Conservation (phyloP, 2,329 filamentous ascomycete species). For the Calonectria naviculata region DNA sequence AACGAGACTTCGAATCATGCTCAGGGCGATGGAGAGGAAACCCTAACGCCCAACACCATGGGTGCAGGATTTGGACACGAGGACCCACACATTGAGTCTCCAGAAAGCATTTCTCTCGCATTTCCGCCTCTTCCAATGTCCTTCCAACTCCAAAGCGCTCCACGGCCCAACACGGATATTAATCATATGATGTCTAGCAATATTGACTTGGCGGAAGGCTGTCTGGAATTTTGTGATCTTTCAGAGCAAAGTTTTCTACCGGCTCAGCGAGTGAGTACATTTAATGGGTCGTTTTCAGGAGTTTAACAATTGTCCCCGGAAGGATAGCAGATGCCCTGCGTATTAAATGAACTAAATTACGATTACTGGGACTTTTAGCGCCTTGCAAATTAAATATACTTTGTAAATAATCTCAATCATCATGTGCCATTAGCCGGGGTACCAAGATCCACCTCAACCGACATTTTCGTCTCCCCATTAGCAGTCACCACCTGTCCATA, state of each 20-base stretch:
- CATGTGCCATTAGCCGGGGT: not conserved
- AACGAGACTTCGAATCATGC: not conserved
- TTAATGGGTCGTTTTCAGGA: not conserved
- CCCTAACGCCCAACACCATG: not conserved
- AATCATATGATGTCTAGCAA: not conserved
- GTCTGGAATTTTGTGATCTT: conserved; percentile 8
- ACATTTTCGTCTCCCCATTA: conserved; percentile 5
- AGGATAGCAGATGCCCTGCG: too few species aligned
- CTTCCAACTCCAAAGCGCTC: conserved; percentile 1
- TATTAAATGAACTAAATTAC: too few species aligned
- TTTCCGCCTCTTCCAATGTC: conserved; percentile 12
- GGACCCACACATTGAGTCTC: conserved; percentile 5
- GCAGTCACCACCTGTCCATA: conserved; percentile 8
- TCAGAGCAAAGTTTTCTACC: conserved; percentile 9
- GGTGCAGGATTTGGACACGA: not conserved
- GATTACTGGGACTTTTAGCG: too few species aligned
- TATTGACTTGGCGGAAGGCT: not conserved
- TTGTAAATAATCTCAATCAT: too few species aligned
- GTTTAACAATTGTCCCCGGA: too few species aligned
- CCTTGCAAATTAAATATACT: too few species aligned
- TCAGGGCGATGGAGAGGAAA: not conserved
- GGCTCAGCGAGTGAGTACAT: conserved; percentile 8
- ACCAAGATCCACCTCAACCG: not conserved
- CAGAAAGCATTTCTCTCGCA: conserved; percentile 16
- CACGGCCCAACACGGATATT: not conserved